Base-by-base conservation (phyloP, 805 yeast genomes). In the Zygotorulaspora danielsina region DNA sequence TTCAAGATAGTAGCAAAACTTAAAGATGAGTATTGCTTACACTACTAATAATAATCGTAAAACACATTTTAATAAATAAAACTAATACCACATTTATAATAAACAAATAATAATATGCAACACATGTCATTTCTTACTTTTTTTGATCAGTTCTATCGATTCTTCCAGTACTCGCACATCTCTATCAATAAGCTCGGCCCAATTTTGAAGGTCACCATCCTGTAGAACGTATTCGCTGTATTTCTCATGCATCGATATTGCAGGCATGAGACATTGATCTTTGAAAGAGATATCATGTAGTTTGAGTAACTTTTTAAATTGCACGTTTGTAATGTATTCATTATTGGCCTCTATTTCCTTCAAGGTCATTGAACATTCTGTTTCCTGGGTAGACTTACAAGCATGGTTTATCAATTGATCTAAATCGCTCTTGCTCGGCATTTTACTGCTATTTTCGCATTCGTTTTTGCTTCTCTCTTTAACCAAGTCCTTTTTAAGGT, bases 141-240 rank as follows among this genome's bases (percentile, higher is more conserved):
- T 66, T 15, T 56, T 50, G 3, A 73, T 57, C 13, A 69, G 49
- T 36, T 58, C 54, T 36, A 72, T 49, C 0, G 87, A 72, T 29
- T 67, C 62, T 54, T 87, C 96, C 31, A 87, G 59, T 1, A 84
- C 77, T 33, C 95, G 63, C 13, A 88, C 61, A 36, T 80, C 79
- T 47, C 81, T 83, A 59, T 87, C 95, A 2, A 84, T 53, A 11
- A 72, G 45, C 55, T 87, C 96, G 0, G 86, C 78, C 49, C 76
- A 69, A 30, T 68, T 66, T 50, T 79, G 84, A 2, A 75, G 55
- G 35, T 67, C 65, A 1, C 66, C 69, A 3, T 61, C 58, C 49
- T 56, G 36, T 25, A 40, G 12, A 20, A 38, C 33, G 6, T 19
- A 12, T 12, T 41, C 46, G 16, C 38, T 44, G 29, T 54, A 54